phyloP scores from a whole-genome alignment of 2,329 filamentous ascomycete genomes.

The Hymenoscyphus occultus region DNA sequence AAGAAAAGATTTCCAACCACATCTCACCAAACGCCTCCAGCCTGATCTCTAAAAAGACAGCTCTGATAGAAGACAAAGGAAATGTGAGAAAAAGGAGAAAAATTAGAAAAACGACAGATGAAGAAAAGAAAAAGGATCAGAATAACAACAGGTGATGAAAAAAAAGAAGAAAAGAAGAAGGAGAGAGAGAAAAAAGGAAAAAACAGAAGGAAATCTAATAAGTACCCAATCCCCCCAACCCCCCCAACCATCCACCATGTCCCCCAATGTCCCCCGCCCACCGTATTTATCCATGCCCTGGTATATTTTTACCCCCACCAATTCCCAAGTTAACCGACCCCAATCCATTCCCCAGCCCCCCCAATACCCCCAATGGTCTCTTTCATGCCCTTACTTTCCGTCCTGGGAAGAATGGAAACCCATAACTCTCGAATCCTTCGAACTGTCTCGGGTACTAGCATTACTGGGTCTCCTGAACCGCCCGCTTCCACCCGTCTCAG shows the following conservation, averaged over 20 bases:
- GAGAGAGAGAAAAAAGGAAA: neutral
- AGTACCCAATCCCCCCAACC: neutral
- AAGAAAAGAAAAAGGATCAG: neutral
- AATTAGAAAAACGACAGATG: neutral
- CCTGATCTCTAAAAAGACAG: neutral
- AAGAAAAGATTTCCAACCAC: neutral
- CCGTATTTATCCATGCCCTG: neutral
- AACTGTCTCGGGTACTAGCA: neutral
- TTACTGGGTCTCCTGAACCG: neutral
- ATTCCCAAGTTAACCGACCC: neutral
- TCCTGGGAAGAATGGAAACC: neutral
- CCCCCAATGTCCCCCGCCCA: neutral
- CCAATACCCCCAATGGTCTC: neutral
- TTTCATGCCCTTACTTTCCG: neutral
- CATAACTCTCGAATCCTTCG: constrained; percentile 1
- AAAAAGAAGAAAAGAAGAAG: neutral
- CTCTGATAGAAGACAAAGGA: neutral
- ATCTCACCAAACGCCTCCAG: neutral
- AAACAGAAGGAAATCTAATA: neutral
- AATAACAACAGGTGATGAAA: neutral
- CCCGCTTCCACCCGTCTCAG: neutral
- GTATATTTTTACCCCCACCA: neutral
- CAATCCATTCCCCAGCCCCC: neutral
- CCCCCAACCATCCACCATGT: neutral
- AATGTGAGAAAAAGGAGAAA: neutral